Evolutionary conservation across 805 yeast genomes (phyloP).

Genomic region (Cyberlindnera bimundalis): DNA sequence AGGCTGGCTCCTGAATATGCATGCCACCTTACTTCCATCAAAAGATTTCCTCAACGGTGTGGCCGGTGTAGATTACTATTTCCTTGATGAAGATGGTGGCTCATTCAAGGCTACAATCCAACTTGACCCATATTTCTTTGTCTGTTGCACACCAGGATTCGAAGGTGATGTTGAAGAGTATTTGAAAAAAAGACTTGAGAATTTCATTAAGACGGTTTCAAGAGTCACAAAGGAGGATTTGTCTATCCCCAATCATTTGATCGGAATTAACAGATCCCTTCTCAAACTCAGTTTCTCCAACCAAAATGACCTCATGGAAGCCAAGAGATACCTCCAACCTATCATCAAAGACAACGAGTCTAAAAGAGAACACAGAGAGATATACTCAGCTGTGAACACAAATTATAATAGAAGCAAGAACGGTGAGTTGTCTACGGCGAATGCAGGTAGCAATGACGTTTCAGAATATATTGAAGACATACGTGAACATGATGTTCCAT

Average conservation of each 20-base stretch:
- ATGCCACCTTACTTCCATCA: constrained; percentile 68
- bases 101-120: constrained; percentile 81
- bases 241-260: constrained; percentile 76
- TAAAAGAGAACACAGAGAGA: constrained; percentile 59
- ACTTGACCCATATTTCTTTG: constrained; percentile 83
- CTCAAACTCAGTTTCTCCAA: constrained; percentile 73
- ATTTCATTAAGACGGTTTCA: constrained; percentile 50
- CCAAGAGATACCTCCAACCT: constrained; percentile 67
- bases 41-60: constrained; percentile 60
- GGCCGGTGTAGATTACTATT: constrained; percentile 92
- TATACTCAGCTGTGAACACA: constrained; percentile 53
- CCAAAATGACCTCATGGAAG: constrained; percentile 67
- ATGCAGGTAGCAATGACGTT: constrained; percentile 41
- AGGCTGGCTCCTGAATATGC: constrained; percentile 97
- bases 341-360: constrained; percentile 64
- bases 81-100: constrained; percentile 95
- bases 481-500: constrained; percentile 94
- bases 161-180: constrained; percentile 80
- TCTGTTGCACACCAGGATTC: constrained; percentile 56
- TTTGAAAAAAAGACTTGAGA: constrained; percentile 63
- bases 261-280: constrained; percentile 66
- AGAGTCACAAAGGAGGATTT: constrained; percentile 75
- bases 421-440: constrained; percentile 18
- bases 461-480: constrained; percentile 70
- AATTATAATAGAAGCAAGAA: constrained; percentile 28